Evolutionary conservation across 2,329 filamentous ascomycete genomes (phyloP), one percentile per base, ranked within the genome.

Genomic region (Stenocarpella maydis): DNA sequence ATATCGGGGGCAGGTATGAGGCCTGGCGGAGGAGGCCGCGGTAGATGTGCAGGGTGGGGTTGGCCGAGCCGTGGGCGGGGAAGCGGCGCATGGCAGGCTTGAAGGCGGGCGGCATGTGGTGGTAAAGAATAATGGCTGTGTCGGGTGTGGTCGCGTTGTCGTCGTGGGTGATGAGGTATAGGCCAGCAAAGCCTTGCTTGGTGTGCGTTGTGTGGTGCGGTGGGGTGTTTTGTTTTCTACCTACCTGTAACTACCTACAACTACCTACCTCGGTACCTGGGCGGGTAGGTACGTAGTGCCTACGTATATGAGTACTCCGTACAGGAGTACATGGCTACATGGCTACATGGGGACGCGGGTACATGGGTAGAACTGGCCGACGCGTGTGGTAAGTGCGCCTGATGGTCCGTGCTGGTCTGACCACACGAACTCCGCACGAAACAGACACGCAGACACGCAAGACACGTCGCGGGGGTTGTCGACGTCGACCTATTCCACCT

Each of bases 11-110:
- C 2, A 91, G 84, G 75, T 91, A 91, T 34, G 86, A 84, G 47
- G 83, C 80, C 79, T 90, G 87, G 70, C 89, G 87, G 43, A 91
- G 85, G 26, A 91, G 79, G 69, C 87, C 83, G 68, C 89, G 84
- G 76, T 89, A 91, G 55, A 88, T 77, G 73, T 85, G 83, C 17
- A 84, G 74, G 4, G 1, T 73, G 75, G 12, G 67, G 71, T 14
- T 80, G 21, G 73, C 78, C 39, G 41, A 21, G 43, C 43, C 9
- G 47, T 77, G 74, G 21, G 77, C 77, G 26, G 82, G 78, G 63
- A 77, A 79, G 28, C 78, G 76, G 61, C 77, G 77, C 78, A 81
- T 81, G 26, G 26, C 69, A 63, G 15, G 15, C 21, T 12, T 14
- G 15, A 12, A 41, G 37, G 28, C 14, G 14, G 28, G 17, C 12